Conservation (phyloP, 257 asterid genomes). For the Nicotiana obtusifolia region DNA sequence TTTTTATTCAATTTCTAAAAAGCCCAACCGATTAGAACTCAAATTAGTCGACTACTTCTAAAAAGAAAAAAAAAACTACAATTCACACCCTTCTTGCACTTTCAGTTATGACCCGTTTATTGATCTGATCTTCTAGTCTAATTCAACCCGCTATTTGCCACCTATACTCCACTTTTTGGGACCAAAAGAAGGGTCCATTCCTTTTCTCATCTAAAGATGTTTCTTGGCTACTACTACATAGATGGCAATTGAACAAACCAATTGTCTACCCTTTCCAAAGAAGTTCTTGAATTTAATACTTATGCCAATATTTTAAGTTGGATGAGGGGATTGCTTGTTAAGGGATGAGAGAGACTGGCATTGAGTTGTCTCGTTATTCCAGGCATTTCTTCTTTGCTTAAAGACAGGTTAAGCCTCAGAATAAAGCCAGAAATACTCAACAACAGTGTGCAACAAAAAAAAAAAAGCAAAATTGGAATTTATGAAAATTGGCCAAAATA, state of each 20-base stretch:
- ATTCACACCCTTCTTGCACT: too few species aligned
- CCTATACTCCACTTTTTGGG: not conserved
- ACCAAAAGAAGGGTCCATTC: not conserved
- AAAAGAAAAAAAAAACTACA: too few species aligned
- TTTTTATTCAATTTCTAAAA: too few species aligned
- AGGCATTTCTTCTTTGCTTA: slow-evolving; percentile 7
- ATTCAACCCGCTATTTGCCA: not conserved
- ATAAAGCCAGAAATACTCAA: slow-evolving; percentile 45
- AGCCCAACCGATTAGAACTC: too few species aligned
- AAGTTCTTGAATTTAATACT: not conserved
- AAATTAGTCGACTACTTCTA: too few species aligned
- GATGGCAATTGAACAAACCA: not conserved
- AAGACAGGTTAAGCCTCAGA: slow-evolving; percentile 22
- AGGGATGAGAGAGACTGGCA: not conserved
- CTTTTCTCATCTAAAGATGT: slow-evolving; percentile 1
- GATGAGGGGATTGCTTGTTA: not conserved
- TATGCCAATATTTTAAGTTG: not conserved
- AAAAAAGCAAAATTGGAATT: slow-evolving; percentile 14
- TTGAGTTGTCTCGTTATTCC: slow-evolving; percentile 1
- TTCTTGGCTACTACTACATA: not conserved
- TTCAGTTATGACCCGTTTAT: too few species aligned
- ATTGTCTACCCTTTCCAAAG: not conserved
- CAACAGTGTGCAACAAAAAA: slow-evolving; percentile 20
- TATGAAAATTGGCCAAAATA: not conserved
- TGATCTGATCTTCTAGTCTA: not conserved